Evolutionary conservation across 306 rosid genomes (phyloP), one percentile per base, ranked within the genome.

Genomic region (Mimosa pudica): DNA sequence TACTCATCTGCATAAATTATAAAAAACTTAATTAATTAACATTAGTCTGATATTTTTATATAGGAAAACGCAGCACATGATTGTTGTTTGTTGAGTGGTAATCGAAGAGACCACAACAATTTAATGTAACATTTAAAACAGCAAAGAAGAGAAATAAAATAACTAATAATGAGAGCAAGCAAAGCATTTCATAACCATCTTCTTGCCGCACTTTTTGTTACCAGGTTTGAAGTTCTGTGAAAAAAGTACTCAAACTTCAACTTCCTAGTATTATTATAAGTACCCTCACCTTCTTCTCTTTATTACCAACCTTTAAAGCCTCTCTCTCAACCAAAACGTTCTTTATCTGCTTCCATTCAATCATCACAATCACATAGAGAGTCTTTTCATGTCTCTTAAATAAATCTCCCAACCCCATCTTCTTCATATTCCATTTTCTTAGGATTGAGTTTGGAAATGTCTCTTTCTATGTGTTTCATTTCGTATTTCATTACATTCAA

Each of bases 351-450:
- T 78, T 20, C 86, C 79, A 60, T 64, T 20, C 86, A 81, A 60
- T 64, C 20, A 33, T 54, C 30, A 54, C 3, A 17, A 54, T 6
- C 1, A 38, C 42, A 38, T 3, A 38, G 42, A 38, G 42, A 38
- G 80, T 74, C 88, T 83, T 85, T 82, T 85, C 80, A 63, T 70
- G 78, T 89, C 82, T 65, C 84, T 76, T 73, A 11, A 77, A 35
- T 70, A 79, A 83, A 16, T 52, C n/a, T 52, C 3, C 42, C 20
- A 83, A 69, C 75, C 35, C 33, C 67, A 77, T 62, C 18, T 35
- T 73, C 64, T 75, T 77, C 75, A n/a, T 46, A 73, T 52, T 51
- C 74, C 57, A 52, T 70, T 81, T 46, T 67, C 54, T 45, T 45
- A 60, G 17, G 60, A 38, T 60, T 68, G 66, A 60, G 51, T 48